Base-by-base conservation (phyloP, 345 rosid genomes). In the Citrus inodora region DNA sequence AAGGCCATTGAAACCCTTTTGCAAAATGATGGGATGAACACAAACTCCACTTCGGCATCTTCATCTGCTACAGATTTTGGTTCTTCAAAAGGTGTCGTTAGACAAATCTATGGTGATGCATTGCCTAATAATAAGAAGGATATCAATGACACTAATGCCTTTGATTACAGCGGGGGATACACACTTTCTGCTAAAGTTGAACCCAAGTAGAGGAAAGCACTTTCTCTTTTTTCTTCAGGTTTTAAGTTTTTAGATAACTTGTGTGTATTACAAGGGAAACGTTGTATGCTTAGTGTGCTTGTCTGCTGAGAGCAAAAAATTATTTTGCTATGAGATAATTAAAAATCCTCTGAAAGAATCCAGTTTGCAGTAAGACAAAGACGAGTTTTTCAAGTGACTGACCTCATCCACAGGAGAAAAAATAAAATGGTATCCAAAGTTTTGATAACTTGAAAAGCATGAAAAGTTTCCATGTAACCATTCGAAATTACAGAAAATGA, bases 1-100 rank as follows among this genome's bases (percentile, higher is more conserved):
- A 95, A 92, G 82, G 89, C 81, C 62, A 88, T 95, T 6, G 98
- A 95, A 86, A 88, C 83, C 9, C 88, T 95, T 16, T 60, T 92
- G 65, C 94, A 93, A 70, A 89, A 88, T 51, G 93, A 93, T 58
- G 95, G 97, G 30, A 60, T 90, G 40, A 87, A 81, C 67, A 91
- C 89, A 25, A 90, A 89, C 88, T 92, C 99, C 61, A 87, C 95
- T 9, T 93, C 98, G 4, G 89, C 97, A n/a, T 91, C 95, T 1
- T 95, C 98, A 0, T 91, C 97, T 9, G 83, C 93, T 8, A 91
- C 95, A 0, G 98, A 93, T 17, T 88, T 93, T 59, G 92, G 89
- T 53, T 87, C 76, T 53, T 53, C 89, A 60, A 89, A 85, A 78
- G 87, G 77, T 16, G 82, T 81, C 14, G 76, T 78, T 1, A 85